A percentile compares a stretch with the other conserved stretches of the same genome.
These are phyloP conservation scores for Podospora australis DNA, from an alignment of 495 filamentous ascomycete species.

Conservation along the genomic window DNA sequence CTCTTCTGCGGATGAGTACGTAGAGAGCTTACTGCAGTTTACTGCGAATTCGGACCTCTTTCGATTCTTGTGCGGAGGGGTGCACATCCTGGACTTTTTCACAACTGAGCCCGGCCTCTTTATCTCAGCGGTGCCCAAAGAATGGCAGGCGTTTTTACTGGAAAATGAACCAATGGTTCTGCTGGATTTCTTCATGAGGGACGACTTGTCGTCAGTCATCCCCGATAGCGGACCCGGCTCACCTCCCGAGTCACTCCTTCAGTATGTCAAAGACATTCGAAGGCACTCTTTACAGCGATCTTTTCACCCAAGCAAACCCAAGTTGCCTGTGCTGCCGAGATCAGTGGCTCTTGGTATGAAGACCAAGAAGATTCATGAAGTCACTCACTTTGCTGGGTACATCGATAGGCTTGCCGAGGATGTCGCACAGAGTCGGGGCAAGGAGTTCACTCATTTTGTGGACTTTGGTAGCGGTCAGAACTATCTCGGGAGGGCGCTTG, in stretches of 20 bases:
- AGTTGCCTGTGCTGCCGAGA: constrained; percentile 50
- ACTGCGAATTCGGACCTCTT: constrained; percentile 69
- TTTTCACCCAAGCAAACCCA: constrained; percentile 38
- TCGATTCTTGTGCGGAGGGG: constrained; percentile 80
- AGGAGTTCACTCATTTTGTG: constrained; percentile 74
- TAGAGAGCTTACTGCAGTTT: constrained; percentile 72
- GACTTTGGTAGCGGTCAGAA: constrained; percentile 97
- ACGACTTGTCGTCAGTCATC: constrained; percentile 50
- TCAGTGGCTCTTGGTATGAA: constrained; percentile 88
- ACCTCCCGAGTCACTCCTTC: constrained; percentile 62
- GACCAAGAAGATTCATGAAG: constrained; percentile 91
- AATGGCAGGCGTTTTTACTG: constrained; percentile 76
- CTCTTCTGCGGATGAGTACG: constrained; percentile 56
- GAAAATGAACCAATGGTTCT: constrained; percentile 62
- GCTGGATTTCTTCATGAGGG: constrained; percentile 69
- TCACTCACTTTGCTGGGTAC: constrained; percentile 54
- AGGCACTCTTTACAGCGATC: constrained; percentile 60
- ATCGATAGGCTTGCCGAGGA: constrained; percentile 50
- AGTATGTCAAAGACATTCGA: constrained; percentile 71
- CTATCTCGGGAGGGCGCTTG: constrained; percentile 83
- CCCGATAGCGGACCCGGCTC: constrained; percentile 25
- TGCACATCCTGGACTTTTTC: constrained; percentile 94
- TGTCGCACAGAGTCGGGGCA: constrained; percentile 32
- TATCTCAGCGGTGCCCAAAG: constrained; percentile 59
- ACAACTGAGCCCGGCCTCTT: constrained; percentile 77